These are phyloP conservation scores for Phytophthora aleatoria DNA, from an alignment of 352 stramenopile genomes.

Conservation along the genomic window DNA sequence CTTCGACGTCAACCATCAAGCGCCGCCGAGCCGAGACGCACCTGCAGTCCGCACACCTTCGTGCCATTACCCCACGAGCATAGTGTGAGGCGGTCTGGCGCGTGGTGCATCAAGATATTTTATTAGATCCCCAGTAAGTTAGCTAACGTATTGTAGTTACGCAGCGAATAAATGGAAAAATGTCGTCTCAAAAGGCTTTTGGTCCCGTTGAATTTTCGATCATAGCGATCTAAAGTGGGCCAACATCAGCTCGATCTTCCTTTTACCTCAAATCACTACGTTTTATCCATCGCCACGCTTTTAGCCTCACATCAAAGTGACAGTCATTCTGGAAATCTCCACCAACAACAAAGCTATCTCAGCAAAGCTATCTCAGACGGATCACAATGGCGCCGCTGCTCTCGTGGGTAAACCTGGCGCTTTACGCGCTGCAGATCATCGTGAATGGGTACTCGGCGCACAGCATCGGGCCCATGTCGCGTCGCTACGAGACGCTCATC, in stretches of 20 bases:
- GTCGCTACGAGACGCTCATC: conserved; percentile 73
- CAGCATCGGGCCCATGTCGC: conserved; percentile 59
- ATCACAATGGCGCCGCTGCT: conserved; percentile 41
- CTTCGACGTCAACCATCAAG: conserved; percentile 49
- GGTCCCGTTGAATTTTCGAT: not conserved
- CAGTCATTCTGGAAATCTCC: conserved; percentile 7
- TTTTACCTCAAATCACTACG: conserved; percentile 23
- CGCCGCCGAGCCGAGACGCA: conserved; percentile 12
- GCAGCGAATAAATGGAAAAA: conserved; percentile 13
- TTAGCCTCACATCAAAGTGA: conserved; percentile 4
- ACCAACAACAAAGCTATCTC: not conserved
- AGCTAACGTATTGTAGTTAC: conserved; percentile 19
- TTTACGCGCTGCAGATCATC: conserved; percentile 69
- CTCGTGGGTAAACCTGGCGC: conserved; percentile 59
- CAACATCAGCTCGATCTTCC: too few species aligned
- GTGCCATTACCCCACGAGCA: conserved; percentile 43
- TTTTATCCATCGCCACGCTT: conserved; percentile 12
- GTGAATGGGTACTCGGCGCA: conserved; percentile 58
- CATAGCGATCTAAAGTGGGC: too few species aligned
- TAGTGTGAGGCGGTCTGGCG: conserved; percentile 24
- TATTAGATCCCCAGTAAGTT: conserved; percentile 21
- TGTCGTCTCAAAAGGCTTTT: conserved; percentile 1
- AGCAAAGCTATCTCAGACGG: not conserved
- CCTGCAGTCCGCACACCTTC: conserved; percentile 14
- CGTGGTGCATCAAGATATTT: conserved; percentile 10